Evolutionary conservation across 1,284 basidiomycete genomes (phyloP).

Genomic region (Stereum hirsutum): DNA sequence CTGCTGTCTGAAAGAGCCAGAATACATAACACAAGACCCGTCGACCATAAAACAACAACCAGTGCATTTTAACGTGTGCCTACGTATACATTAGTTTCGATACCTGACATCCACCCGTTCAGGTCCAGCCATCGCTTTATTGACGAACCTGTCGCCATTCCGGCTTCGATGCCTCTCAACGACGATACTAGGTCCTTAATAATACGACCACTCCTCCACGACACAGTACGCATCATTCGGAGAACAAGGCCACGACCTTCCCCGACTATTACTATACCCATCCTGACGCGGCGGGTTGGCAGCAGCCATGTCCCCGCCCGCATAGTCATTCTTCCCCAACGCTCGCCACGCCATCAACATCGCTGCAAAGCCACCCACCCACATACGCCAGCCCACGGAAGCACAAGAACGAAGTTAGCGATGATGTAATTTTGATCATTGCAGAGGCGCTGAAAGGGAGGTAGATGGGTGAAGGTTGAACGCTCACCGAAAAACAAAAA

Average conservation of each 20-base stretch:
- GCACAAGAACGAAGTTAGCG: no score
- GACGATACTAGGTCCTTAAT: slow-evolving; percentile 22
- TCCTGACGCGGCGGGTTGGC: neutral
- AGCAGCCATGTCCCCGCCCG: slow-evolving; percentile 2
- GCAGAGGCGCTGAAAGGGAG: neutral
- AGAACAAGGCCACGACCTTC: slow-evolving; percentile 42
- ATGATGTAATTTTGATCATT: no score
- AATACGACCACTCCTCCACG: slow-evolving; percentile 65
- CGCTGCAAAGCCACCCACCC: slow-evolving; percentile 13
- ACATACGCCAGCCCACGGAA: neutral
- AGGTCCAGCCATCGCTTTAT: no score
- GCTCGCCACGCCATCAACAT: slow-evolving; percentile 23
- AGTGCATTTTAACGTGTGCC: no score
- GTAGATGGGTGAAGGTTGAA: neutral
- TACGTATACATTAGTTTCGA: no score
- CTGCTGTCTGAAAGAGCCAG: no score
- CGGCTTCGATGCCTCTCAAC: no score
- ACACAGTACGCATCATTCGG: slow-evolving; percentile 56
- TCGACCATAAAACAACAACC: no score
- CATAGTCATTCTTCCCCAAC: slow-evolving; percentile 7
- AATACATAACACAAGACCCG: no score
- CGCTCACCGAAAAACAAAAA: slow-evolving; percentile 64
- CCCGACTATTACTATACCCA: neutral
- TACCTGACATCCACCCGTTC: no score
- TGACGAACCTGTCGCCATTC: no score